Base-by-base conservation (phyloP, 768 basidiomycete species). In the Rhodotorula babjevae region DNA sequence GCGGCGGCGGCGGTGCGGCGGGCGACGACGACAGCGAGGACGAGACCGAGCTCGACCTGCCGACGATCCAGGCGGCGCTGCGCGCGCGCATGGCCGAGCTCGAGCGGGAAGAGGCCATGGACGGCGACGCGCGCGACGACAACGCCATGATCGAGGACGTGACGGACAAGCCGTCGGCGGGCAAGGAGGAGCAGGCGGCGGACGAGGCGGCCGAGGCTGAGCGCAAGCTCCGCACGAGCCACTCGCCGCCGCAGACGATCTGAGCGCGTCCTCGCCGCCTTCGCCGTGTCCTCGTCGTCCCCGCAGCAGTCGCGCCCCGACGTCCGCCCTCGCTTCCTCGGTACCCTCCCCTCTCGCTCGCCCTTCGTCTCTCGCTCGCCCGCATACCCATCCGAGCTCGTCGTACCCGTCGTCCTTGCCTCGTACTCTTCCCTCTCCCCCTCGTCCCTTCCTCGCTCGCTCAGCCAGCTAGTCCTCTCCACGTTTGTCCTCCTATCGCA, bases 61-160 rank as follows among this genome's bases (percentile, higher is more conserved):
- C 60, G 71, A 77, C 61, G 77, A 77, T 69, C 65, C 73, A 57
- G 75, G 77, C 68, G 12, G 72, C 72, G 55, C 29, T 73, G 36
- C 61, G 72, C 44, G 72, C 72, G 27, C 67, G 73, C 58, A 70
- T 71, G 71, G 74, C 87, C 25, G 87, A 88, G 65, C 86, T 87
- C 75, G 88, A 88, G 79, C 83, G 60, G 57, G 73, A 85, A 63
- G 71, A 77, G 67, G 77, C 79, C 29, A 61, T 78, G 33, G 82
- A 84, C 47, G 80, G 29, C 67, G 75, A 27, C 82, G 81, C 76
- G 72, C 80, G 63, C 23, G 57, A 40, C 11, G 57, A 58, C 33
- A 33, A 10, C 8, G 57, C 57, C 31, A 58, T 58, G 57, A 58
- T 58, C 33, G 57, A 58, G 57, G 57, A 58, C 33, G 57, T 33